Percentiles rank a stretch among this genome's conserved stretches.
Evolutionary conservation across 2,329 filamentous ascomycete genomes (phyloP).

Genomic region (Talaromyces sp.): DNA sequence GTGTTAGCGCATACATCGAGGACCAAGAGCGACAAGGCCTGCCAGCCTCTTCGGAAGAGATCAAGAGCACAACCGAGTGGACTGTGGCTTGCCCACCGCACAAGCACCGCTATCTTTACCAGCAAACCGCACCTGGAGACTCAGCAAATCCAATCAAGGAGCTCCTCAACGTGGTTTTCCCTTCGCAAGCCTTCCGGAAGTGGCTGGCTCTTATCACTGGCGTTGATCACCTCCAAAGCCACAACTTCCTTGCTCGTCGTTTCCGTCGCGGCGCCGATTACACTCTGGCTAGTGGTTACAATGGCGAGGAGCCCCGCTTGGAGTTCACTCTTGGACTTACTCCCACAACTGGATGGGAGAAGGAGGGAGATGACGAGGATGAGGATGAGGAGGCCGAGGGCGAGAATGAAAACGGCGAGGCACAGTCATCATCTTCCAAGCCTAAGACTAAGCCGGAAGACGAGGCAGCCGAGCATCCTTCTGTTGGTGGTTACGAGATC

Average conservation of each 20-base stretch:
- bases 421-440: conserved; percentile 26
- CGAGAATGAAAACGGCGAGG: conserved; percentile 34
- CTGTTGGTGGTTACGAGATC: conserved; percentile 62
- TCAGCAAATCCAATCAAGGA: conserved; percentile 65
- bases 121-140: conserved; percentile 54
- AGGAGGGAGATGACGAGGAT: conserved; percentile 59
- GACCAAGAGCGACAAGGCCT: conserved; percentile 60
- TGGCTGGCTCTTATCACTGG: conserved; percentile 86
- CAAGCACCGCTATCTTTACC: conserved; percentile 91
- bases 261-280: conserved; percentile 90
- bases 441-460: conserved; percentile 36
- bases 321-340: conserved; percentile 89
- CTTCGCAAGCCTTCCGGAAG: conserved; percentile 81
- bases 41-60: conserved; percentile 51
- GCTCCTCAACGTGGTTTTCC: conserved; percentile 78
- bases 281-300: conserved; percentile 85
- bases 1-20: conserved; percentile 72
- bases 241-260: conserved; percentile 78
- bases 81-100: conserved; percentile 84
- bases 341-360: conserved; percentile 82
- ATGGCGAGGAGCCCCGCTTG: conserved; percentile 69
- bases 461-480: conserved; percentile 36
- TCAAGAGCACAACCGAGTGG: conserved; percentile 66
- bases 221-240: conserved; percentile 65
- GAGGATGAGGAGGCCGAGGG: conserved; percentile 45